These are phyloP conservation scores for Cryptosporidium ubiquitum DNA, from an alignment of 169 alveolate species.

Conservation along the genomic window DNA sequence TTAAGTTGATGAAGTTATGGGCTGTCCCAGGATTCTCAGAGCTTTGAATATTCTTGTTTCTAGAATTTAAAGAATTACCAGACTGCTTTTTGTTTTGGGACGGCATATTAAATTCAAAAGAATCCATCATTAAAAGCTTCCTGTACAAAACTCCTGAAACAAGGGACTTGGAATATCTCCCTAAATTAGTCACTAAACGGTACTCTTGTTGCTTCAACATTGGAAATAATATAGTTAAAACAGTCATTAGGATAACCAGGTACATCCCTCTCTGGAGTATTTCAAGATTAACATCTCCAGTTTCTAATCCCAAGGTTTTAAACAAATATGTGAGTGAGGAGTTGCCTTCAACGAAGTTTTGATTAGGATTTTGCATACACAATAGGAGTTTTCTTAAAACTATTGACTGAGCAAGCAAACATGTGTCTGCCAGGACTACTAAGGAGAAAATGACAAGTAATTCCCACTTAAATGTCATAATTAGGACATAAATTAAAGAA, in stretches of 20 bases:
- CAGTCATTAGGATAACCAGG: constrained; percentile 27
- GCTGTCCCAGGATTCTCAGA: constrained; percentile 14
- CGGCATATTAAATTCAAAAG: constrained; percentile 22
- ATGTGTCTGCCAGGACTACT: constrained; percentile 51
- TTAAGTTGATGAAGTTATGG: constrained; percentile 35
- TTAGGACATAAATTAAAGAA: constrained; percentile 2
- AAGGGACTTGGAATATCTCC: constrained; percentile 48
- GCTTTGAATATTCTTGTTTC: neutral
- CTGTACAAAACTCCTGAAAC: constrained; percentile 63
- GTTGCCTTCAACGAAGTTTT: neutral
- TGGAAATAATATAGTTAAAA: constrained; percentile 40
- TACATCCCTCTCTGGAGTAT: constrained; percentile 19
- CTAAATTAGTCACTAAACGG: constrained; percentile 44
- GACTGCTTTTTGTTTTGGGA: constrained; percentile 19
- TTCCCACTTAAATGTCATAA: constrained; percentile 57
- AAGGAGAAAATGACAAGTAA: constrained; percentile 5
- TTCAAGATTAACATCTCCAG: neutral
- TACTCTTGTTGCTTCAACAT: constrained; percentile 65
- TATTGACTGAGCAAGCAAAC: constrained; percentile 59
- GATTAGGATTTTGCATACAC: constrained; percentile 24
- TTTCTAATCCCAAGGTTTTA: neutral
- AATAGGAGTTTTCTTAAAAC: constrained; percentile 34
- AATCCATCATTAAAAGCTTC: constrained; percentile 40
- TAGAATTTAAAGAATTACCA: neutral
- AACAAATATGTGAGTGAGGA: neutral